Base-by-base conservation (phyloP, 768 basidiomycete species). In the Kwoniella mangroviensis region DNA sequence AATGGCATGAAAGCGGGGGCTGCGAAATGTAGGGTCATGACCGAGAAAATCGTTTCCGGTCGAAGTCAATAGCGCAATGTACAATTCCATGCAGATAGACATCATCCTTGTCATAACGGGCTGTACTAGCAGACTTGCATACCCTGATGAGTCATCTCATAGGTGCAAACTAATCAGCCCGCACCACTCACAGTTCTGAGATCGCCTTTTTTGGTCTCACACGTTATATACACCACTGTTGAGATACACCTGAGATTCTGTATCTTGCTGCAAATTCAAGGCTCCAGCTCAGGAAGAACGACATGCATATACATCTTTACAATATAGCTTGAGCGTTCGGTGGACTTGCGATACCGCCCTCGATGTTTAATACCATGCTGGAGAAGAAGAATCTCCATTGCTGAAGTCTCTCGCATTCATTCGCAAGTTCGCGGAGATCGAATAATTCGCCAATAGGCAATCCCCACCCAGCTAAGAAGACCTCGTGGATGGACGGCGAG, bases 381-480 rank as follows among this genome's bases (percentile, higher is more conserved):
- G 73, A 68, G 34, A 77, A 70, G 53, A 77, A 70, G 73, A 77
- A 77, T 7, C 71, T 74, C 53, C 60, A 77, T 56, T 70, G 70
- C 19, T 72, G 57, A 28, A 65, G 41, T 26, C 58, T 15, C 22
- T 67, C 24, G 41, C 75, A 77, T 26, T 68, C 42, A 43, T 58
- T 21, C 5, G 65, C 55, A 9, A 77, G 61, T 56, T 70, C 69
- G 2, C 73, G 57, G 4, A 77, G 63, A 52, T 74, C 73, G 57
- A 77, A 74, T 17, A 74, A 43, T 61, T 77, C 75, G 9, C 75
- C 75, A 42, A 77, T 77, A 11, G 73, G 73, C 64, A 77, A 61
- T 4, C 75, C 75, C 73, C 70, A 74, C 7, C 73, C 73, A 12
- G 68, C 70, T n/a, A 77, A 51, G 56, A 77, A 73, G 13, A 74